A percentile compares a stretch with the other conserved stretches of the same genome.
These are phyloP conservation scores for Alliaria petiolata DNA, from an alignment of 345 rosid genomes.

Conservation along the genomic window DNA sequence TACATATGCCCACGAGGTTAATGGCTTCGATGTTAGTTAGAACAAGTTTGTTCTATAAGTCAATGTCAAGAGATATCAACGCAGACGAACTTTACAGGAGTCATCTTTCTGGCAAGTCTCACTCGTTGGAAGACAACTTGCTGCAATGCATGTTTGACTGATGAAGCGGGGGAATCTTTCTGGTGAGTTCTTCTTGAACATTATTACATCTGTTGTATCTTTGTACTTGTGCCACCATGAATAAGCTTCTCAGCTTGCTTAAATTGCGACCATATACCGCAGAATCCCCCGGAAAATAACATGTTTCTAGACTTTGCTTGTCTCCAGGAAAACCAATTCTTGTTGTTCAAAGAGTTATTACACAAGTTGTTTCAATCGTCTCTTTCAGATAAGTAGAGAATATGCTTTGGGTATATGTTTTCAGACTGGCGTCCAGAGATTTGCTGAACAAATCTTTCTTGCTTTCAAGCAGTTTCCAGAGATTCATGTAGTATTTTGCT, in stretches of 20 bases:
- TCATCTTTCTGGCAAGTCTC: conserved; percentile 11
- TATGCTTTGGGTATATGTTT: background rate
- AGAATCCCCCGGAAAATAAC: too few relatives aligned
- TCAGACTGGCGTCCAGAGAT: background rate
- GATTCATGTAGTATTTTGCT: background rate
- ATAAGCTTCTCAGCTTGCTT: background rate
- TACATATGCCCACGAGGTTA: background rate
- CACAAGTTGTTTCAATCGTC: background rate
- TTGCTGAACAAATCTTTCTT: background rate
- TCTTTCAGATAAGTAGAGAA: background rate
- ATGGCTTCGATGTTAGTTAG: too few relatives aligned
- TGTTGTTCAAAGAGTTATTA: background rate
- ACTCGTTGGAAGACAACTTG: background rate
- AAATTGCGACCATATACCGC: background rate
- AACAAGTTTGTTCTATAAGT: background rate
- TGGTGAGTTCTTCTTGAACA: conserved; percentile 18
- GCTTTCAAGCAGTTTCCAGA: background rate
- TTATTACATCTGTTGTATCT: background rate
- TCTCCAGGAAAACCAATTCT: background rate
- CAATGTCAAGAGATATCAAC: too few relatives aligned
- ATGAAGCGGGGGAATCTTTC: background rate
- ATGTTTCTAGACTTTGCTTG: background rate
- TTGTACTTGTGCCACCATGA: background rate
- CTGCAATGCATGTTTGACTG: background rate
- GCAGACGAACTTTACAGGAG: conserved; percentile 22